Evolutionary conservation across 768 basidiomycete species (phyloP).

Genomic region (Termitomyces sp.): DNA sequence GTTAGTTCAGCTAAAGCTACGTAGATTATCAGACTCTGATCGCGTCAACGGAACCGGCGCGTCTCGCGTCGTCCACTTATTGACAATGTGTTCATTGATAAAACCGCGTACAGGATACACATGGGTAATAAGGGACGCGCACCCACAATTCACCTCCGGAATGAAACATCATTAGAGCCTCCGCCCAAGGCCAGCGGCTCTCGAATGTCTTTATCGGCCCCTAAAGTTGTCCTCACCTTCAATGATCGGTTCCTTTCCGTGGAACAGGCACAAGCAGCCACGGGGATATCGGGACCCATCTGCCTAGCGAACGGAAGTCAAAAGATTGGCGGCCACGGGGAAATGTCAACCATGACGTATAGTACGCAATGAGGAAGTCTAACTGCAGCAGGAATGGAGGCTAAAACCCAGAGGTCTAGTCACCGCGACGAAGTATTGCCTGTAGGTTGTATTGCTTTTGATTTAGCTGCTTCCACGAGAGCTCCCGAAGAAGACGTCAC

Average conservation of each 20-base stretch:
- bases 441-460: background rate
- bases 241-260: background rate
- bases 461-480: background rate
- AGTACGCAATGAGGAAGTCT: background rate
- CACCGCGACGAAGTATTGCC: background rate
- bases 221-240: background rate
- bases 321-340: background rate
- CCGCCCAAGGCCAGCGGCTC: background rate
- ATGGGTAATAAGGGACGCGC: background rate
- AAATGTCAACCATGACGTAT: background rate
- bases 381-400: background rate
- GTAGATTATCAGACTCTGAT: background rate
- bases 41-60: slow-evolving; percentile 1
- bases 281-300: background rate
- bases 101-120: background rate
- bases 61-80: background rate
- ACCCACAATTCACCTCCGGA: background rate
- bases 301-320: background rate
- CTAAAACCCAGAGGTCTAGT: background rate
- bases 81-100: background rate
- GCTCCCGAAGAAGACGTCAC: background rate
- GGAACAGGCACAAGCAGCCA: background rate
- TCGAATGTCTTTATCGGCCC: background rate
- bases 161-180: background rate
- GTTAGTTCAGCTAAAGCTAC: background rate